Percentiles rank a stretch among this genome's conserved stretches.
Conservation (phyloP, 2,329 filamentous ascomycete species). For the Penicillium sp. region DNA sequence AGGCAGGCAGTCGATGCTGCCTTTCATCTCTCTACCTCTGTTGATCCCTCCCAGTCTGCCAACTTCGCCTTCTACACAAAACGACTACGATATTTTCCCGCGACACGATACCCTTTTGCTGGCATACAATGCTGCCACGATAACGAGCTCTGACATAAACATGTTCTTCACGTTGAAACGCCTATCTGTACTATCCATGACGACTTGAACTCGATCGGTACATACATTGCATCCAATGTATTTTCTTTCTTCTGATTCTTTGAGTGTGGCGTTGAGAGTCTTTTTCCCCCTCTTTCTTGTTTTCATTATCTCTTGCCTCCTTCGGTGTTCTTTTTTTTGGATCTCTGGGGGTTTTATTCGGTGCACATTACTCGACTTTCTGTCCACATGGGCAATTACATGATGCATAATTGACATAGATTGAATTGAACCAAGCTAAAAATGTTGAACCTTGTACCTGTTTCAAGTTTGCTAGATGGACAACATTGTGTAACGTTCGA, state of each 20-base stretch:
- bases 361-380: slow-evolving; percentile 1
- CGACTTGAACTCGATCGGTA: background rate
- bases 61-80: background rate
- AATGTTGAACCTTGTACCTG: too few species aligned
- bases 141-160: background rate
- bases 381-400: background rate
- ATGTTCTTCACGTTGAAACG: slow-evolving; percentile 1
- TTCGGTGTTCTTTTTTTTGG: background rate
- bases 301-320: background rate
- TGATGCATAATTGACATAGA: slow-evolving; percentile 2
- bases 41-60: background rate
- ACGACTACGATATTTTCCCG: slow-evolving; percentile 6
- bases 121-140: background rate
- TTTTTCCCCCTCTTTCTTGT: background rate
- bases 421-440: background rate
- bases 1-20: background rate
- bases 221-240: slow-evolving; percentile 5
- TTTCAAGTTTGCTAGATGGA: too few species aligned
- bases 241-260: background rate
- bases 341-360: background rate
- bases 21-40: background rate
- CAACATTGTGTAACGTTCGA: too few species aligned
- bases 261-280: background rate
- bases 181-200: slow-evolving; percentile 1
- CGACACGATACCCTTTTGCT: slow-evolving; percentile 7